A percentile compares a stretch with the other conserved stretches of the same genome.
These are phyloP conservation scores for Actinidia arguta DNA, from an alignment of 179 eudicot species.

Conservation along the genomic window DNA sequence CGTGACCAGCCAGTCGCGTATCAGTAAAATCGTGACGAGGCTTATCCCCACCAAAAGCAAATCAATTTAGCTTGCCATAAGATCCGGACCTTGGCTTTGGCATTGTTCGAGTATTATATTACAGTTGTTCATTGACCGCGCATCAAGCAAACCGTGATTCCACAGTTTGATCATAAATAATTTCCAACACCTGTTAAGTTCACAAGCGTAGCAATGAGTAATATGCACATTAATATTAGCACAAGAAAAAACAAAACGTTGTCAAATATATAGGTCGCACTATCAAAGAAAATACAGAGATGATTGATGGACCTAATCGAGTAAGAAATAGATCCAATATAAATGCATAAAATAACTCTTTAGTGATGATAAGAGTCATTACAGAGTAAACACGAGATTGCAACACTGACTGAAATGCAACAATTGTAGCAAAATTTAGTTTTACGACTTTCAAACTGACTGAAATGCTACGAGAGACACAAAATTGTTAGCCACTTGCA, in stretches of 20 bases:
- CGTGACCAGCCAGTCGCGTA: not conserved
- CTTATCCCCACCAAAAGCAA: not conserved
- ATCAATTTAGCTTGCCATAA: conserved; percentile 25
- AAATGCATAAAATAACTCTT: too few species aligned
- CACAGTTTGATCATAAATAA: conserved; percentile 86
- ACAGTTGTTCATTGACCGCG: conserved; percentile 84
- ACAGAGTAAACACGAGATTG: too few species aligned
- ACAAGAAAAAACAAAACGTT: not conserved
- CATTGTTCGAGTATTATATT: conserved; percentile 61
- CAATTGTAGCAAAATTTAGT: not conserved
- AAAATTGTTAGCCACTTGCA: not conserved
- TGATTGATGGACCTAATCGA: too few species aligned
- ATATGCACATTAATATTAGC: not conserved
- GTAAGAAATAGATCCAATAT: too few species aligned
- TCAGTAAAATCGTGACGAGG: not conserved
- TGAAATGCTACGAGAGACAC: not conserved
- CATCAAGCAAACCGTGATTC: conserved; percentile 93
- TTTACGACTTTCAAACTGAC: not conserved
- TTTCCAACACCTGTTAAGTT: conserved; percentile 84
- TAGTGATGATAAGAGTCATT: too few species aligned
- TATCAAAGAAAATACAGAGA: too few species aligned
- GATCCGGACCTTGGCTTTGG: conserved; percentile 40
- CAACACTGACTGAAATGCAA: too few species aligned
- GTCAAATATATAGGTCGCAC: not conserved
- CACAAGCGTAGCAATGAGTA: not conserved